Evolutionary conservation across 192 early-diverging fungal species (phyloP).

Genomic region (Coemansia sp.): DNA sequence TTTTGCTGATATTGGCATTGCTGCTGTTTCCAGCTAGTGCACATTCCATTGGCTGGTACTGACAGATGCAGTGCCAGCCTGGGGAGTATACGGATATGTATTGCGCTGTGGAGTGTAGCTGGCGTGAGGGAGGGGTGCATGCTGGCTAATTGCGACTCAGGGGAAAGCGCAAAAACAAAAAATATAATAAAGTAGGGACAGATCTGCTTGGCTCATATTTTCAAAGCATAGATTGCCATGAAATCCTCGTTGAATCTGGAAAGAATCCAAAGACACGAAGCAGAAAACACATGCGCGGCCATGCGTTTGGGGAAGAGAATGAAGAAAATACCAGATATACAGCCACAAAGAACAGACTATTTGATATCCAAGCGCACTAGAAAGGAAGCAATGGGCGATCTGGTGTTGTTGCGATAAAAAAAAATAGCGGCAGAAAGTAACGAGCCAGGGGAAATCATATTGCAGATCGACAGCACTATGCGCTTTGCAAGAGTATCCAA

Average conservation of each 20-base stretch:
- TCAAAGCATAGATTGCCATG: background rate
- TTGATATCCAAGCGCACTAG: background rate
- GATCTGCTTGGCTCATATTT: background rate
- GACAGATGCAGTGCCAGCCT: too few relatives aligned
- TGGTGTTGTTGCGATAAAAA: background rate
- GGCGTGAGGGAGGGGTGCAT: too few relatives aligned
- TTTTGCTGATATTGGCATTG: background rate
- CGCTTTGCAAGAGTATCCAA: background rate
- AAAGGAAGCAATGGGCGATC: background rate
- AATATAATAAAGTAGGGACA: background rate
- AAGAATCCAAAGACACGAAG: background rate
- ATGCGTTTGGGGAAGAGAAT: background rate
- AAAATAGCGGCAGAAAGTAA: background rate
- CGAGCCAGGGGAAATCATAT: background rate
- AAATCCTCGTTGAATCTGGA: background rate
- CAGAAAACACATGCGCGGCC: background rate
- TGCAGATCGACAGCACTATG: background rate
- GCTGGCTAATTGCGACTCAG: too few relatives aligned
- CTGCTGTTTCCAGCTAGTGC: too few relatives aligned
- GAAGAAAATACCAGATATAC: background rate
- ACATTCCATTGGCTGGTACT: too few relatives aligned
- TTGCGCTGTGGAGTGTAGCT: background rate
- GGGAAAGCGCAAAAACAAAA: background rate
- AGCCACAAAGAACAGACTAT: background rate
- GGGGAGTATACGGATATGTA: background rate